Conservation (phyloP, 805 yeast species). For the Candida cerambycidarum region DNA sequence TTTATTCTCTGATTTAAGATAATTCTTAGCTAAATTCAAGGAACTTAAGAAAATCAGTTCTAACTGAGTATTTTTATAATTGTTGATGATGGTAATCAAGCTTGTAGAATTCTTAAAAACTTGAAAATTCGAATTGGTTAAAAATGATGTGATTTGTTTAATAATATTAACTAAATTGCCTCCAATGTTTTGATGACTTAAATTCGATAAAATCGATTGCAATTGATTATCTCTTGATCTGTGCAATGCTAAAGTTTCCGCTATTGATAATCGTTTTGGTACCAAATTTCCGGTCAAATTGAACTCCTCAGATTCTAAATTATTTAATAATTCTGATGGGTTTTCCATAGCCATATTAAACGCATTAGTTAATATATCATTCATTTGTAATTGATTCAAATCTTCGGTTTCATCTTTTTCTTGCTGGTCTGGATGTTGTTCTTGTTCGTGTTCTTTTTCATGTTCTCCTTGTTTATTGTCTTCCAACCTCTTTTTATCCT, state of each 20-base stretch:
- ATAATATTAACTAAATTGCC: constrained; percentile 12
- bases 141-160: constrained; percentile 15
- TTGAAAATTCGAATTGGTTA: constrained; percentile 17
- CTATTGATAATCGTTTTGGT: constrained; percentile 47
- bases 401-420: constrained; percentile 19
- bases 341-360: constrained; percentile 73
- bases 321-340: constrained; percentile 46
- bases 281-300: constrained; percentile 7
- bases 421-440: no score
- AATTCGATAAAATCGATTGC: constrained; percentile 12
- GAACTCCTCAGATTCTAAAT: constrained; percentile 29
- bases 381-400: constrained; percentile 57
- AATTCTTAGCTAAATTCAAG: constrained; percentile 15
- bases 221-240: constrained; percentile 36
- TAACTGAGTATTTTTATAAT: constrained; percentile 12
- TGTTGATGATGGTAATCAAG: constrained; percentile 14
- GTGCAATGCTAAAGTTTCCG: constrained; percentile 58
- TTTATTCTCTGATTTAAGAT: constrained; percentile 11
- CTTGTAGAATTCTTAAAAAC: constrained; percentile 16
- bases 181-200: constrained; percentile 1
- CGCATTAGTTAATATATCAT: constrained; percentile 74
- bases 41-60: constrained; percentile 14
- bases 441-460: constrained; percentile 18
- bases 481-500: constrained; percentile 13
- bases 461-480: constrained; percentile 32